A percentile compares a stretch with the other conserved stretches of the same genome.
phyloP scores from a whole-genome alignment of 2,329 filamentous ascomycete species.

The Pestalotiopsis sp. region DNA sequence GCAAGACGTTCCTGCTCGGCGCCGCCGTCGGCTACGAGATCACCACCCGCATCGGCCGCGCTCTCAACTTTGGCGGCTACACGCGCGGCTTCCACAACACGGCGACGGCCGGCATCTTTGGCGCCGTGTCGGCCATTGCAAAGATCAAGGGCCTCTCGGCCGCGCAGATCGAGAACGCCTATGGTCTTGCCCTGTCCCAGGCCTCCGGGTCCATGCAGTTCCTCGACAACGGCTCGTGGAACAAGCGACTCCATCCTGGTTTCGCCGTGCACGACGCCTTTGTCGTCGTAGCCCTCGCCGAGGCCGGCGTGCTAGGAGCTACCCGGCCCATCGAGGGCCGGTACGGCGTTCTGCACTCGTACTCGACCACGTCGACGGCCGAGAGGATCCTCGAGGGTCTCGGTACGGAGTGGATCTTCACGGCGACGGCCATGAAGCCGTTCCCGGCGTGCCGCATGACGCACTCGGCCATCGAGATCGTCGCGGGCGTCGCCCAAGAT shows the following conservation, averaged over 20 bases:
- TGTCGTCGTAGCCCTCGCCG: slow-evolving; percentile 23
- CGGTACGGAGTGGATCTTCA: slow-evolving; percentile 23
- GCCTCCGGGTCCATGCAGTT: slow-evolving; percentile 30
- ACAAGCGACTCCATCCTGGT: slow-evolving; percentile 28
- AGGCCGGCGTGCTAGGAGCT: slow-evolving; percentile 24
- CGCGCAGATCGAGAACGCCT: slow-evolving; percentile 19
- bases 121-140: slow-evolving; percentile 25
- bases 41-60: slow-evolving; percentile 24
- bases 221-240: slow-evolving; percentile 29
- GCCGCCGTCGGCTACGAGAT: slow-evolving; percentile 29
- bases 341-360: slow-evolving; percentile 23
- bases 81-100: slow-evolving; percentile 28
- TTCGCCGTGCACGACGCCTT: slow-evolving; percentile 29
- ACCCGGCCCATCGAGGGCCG: slow-evolving; percentile 23
- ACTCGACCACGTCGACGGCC: slow-evolving; percentile 17
- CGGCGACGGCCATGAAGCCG: slow-evolving; percentile 25
- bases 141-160: slow-evolving; percentile 21
- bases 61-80: slow-evolving; percentile 24
- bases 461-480: slow-evolving; percentile 28
- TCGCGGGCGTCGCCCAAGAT: slow-evolving; percentile 17
- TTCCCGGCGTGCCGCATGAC: slow-evolving; percentile 28
- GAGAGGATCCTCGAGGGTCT: slow-evolving; percentile 18
- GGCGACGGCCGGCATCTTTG: slow-evolving; percentile 26
- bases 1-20: slow-evolving; percentile 29
- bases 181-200: slow-evolving; percentile 26